Percentiles rank a stretch among this genome's conserved stretches.
These are phyloP conservation scores for Nakazawaea ernobii DNA, from an alignment of 805 yeast species.

Conservation along the genomic window DNA sequence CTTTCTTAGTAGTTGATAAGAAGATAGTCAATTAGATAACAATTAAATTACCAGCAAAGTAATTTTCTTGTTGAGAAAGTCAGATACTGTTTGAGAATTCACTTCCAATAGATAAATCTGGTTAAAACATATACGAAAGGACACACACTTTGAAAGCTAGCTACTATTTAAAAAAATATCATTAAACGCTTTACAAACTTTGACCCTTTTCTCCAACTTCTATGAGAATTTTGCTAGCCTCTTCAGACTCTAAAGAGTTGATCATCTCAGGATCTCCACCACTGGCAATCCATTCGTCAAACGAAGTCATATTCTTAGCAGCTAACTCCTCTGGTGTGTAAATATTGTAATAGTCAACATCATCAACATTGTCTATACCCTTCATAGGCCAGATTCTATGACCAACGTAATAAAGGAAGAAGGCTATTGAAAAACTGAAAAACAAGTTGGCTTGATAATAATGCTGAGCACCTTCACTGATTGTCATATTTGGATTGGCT, in stretches of 20 bases:
- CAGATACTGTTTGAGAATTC: too few species aligned
- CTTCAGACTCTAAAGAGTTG: not conserved
- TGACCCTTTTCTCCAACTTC: conserved; percentile 2
- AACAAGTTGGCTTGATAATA: conserved; percentile 25
- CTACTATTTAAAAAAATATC: not conserved
- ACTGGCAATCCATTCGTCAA: not conserved
- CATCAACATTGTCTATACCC: conserved; percentile 14
- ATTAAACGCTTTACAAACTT: not conserved
- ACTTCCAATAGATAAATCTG: too few species aligned
- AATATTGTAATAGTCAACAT: conserved; percentile 21
- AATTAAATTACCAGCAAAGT: too few species aligned
- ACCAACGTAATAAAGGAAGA: conserved; percentile 19
- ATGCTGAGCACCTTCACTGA: conserved; percentile 20
- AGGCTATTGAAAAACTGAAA: conserved; percentile 24
- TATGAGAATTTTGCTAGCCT: not conserved
- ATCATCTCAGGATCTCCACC: not conserved
- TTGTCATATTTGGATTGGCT: conserved; percentile 20
- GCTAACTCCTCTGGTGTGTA: conserved; percentile 24
- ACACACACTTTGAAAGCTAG: not conserved
- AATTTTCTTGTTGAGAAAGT: too few species aligned
- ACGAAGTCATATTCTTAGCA: conserved; percentile 14
- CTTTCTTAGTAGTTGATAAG: too few species aligned
- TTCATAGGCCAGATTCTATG: conserved; percentile 21
- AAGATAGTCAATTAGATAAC: too few species aligned
- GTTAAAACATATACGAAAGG: too few species aligned